Evolutionary conservation across 805 yeast species (phyloP).

Genomic region (Ogataea wickerhamii): DNA sequence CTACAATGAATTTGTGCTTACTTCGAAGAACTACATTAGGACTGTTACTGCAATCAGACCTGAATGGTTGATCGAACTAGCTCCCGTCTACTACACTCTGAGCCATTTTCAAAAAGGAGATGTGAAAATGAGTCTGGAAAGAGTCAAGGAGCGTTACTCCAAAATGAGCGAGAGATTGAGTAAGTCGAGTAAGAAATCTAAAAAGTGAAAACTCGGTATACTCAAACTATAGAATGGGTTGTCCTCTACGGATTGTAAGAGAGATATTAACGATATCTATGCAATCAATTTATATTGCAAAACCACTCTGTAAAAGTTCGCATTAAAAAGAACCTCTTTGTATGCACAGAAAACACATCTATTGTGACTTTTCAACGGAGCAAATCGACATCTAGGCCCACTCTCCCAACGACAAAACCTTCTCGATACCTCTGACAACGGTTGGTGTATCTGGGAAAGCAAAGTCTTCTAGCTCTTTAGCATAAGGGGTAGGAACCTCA

Average conservation of each 20-base stretch:
- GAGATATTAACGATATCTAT: too few species aligned
- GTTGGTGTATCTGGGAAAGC: constrained; percentile 97
- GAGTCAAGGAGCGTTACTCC: constrained; percentile 42
- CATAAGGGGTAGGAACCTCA: constrained; percentile 99
- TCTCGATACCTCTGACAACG: constrained; percentile 81
- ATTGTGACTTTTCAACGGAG: too few species aligned
- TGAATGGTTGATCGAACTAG: constrained; percentile 85
- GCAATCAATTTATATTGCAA: background rate
- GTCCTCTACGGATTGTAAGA: too few species aligned
- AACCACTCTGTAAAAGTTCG: too few species aligned
- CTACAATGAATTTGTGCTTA: constrained; percentile 92
- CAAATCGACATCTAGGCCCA: constrained; percentile 24
- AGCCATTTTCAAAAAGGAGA: constrained; percentile 66
- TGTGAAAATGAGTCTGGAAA: constrained; percentile 63
- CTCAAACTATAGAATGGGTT: too few species aligned
- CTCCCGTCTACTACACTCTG: constrained; percentile 67
- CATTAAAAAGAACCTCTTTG: too few species aligned
- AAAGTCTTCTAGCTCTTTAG: constrained; percentile 91
- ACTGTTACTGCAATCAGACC: constrained; percentile 90
- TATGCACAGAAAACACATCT: too few species aligned
- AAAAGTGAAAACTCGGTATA: too few species aligned
- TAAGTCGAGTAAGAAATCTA: constrained; percentile 7
- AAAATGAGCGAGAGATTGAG: constrained; percentile 3
- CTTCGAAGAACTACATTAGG: constrained; percentile 89
- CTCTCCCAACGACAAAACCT: constrained; percentile 61